phyloP scores from a whole-genome alignment of 371 early-diverging fungal species.

The Lichtheimia corymbifera region DNA sequence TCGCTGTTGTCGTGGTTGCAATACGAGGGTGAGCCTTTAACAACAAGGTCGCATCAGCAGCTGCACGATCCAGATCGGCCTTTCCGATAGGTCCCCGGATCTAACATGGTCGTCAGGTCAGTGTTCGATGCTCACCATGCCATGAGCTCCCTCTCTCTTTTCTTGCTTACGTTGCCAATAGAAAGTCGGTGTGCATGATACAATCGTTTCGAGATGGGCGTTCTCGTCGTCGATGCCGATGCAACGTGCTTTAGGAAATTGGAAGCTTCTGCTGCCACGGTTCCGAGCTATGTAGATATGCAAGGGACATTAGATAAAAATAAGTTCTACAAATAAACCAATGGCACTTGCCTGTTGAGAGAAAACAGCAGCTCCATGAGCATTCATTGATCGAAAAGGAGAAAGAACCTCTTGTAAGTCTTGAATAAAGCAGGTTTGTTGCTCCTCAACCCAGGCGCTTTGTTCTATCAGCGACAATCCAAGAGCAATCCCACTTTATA shows the following conservation, averaged over 20 bases:
- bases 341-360: conserved; percentile 15
- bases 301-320: not conserved
- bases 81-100: not conserved
- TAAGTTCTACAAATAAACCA: not conserved
- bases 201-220: not conserved
- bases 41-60: not conserved
- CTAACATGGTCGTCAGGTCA: not conserved
- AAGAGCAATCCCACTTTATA: too few relatives aligned
- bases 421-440: too few relatives aligned
- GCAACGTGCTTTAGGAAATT: conserved; percentile 10
- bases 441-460: too few relatives aligned
- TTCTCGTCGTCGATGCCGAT: conserved; percentile 8
- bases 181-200: not conserved
- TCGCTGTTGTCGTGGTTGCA: not conserved
- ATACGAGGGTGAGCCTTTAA: conserved; percentile 1
- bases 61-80: conserved; percentile 7
- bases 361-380: conserved; percentile 15
- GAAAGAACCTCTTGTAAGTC: not conserved
- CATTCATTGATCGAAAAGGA: conserved; percentile 15
- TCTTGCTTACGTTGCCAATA: too few relatives aligned
- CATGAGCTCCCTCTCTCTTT: too few relatives aligned
- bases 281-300: conserved; percentile 12
- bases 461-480: too few relatives aligned
- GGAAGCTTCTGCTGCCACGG: conserved; percentile 18
- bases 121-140: not conserved